Conservation (phyloP, 805 yeast species). For the Cyberlindnera mrakii region DNA sequence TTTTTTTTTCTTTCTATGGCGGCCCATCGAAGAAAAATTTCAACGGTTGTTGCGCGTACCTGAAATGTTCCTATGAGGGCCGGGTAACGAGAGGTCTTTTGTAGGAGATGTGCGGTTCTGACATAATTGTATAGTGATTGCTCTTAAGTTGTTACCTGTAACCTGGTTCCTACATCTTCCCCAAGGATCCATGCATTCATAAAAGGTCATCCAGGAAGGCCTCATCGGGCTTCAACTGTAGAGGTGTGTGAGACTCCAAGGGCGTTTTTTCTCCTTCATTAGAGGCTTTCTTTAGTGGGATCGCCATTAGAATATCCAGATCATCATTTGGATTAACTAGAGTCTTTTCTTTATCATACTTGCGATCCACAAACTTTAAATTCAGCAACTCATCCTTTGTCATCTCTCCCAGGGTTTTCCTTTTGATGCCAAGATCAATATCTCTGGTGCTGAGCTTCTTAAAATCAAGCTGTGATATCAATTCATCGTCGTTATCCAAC, state of each 20-base stretch:
- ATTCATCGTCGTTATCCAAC: conserved; percentile 9
- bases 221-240: conserved; percentile 14
- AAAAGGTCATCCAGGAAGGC: conserved; percentile 19
- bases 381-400: conserved; percentile 10
- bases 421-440: conserved; percentile 5
- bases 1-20: not conserved
- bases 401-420: conserved; percentile 2
- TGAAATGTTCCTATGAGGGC: not conserved
- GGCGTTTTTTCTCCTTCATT: not conserved
- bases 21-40: conserved; percentile 6
- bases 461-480: conserved; percentile 15
- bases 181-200: not conserved
- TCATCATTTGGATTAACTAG: not conserved
- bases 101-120: not conserved
- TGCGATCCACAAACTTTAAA: conserved; percentile 4
- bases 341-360: conserved; percentile 4
- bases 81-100: not conserved
- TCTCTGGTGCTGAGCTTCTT: conserved; percentile 10
- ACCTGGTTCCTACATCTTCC: too few species aligned
- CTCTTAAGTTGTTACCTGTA: not conserved
- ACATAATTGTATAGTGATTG: too few species aligned
- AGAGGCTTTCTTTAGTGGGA: not conserved
- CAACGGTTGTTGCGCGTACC: conserved; percentile 8
- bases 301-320: not conserved
- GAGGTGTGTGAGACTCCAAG: conserved; percentile 12